Evolutionary conservation across 2,329 filamentous ascomycete genomes (phyloP).

Genomic region (Penicillium sp.): DNA sequence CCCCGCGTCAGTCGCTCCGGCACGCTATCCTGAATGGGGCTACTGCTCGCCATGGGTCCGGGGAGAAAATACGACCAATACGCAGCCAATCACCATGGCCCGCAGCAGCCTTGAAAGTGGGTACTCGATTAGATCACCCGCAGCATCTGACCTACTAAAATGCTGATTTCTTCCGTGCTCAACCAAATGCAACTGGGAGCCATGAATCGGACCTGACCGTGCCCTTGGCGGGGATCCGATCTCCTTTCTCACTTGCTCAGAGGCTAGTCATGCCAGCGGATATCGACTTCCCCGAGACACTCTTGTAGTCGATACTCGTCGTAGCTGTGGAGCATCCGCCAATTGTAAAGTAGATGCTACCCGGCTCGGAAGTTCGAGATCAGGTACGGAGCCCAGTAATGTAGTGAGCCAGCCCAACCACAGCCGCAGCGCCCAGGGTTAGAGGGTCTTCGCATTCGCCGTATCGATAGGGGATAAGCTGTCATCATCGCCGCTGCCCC

Average conservation of each 20-base stretch:
- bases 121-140: background rate
- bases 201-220: background rate
- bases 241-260: background rate
- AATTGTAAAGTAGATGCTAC: background rate
- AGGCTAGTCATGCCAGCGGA: too few species aligned
- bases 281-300: background rate
- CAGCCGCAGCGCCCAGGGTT: background rate
- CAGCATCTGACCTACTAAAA: background rate
- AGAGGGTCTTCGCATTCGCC: background rate
- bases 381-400: background rate
- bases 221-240: background rate
- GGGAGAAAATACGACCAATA: conserved; percentile 16
- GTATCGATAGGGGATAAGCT: background rate
- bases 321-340: background rate
- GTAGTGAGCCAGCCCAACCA: background rate
- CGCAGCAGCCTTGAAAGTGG: background rate
- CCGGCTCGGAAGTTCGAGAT: background rate
- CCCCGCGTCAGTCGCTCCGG: background rate
- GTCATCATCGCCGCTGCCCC: background rate
- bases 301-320: background rate
- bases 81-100: conserved; percentile 11
- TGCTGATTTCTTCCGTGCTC: background rate
- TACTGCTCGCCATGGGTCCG: conserved; percentile 8
- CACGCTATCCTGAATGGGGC: conserved; percentile 12
- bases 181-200: background rate